Evolutionary conservation across 2,329 filamentous ascomycete species (phyloP), one percentile per base, ranked within the genome.

Genomic region (Parastagonospora avenae): DNA sequence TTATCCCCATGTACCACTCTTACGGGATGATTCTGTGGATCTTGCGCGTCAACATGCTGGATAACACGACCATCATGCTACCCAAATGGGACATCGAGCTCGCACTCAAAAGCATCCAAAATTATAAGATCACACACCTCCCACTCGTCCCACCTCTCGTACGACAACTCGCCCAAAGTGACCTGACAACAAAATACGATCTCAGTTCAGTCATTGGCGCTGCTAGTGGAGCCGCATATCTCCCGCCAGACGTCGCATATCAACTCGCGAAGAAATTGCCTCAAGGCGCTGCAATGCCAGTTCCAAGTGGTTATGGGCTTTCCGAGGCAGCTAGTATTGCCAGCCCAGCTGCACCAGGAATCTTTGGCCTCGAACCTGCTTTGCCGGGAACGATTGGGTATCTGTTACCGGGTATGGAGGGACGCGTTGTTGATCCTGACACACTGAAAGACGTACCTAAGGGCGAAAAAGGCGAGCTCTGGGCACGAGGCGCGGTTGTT

Each of bases 21-120:
- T 70, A 67, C 48, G 67, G 67, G 42, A 67, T 68, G 64, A 64
- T 70, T 9, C 31, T 69, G 12, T 69, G 61, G 60, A 69, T 69
- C 30, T 48, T 69, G 8, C 58, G 67, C 12, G 38, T 69, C 12
- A 69, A 69, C 15, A 48, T 68, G 4, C 33, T 54, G 8, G 53
- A 47, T n/a, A 52, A 58, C 27, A 70, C 64, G 0, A 66, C 46
- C 11, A 54, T 68, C 35, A 46, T 70, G 33, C 49, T 70, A 2
- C 66, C 65, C 2, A 63, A 63, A 43, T 70, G 67, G 67, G 55
- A 67, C 27, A 24, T 68, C 12, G 59, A 66, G 31, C 49, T 60
- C n/a, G 66, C 63, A 0, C 55, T 70, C 4, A 31, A 59, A n/a
- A 62, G 47, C 10, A 66, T 70, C 33, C 42, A 70, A 30, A 65